Evolutionary conservation across 2,329 filamentous ascomycete genomes (phyloP).

Genomic region (Pseudocercospora ulei): DNA sequence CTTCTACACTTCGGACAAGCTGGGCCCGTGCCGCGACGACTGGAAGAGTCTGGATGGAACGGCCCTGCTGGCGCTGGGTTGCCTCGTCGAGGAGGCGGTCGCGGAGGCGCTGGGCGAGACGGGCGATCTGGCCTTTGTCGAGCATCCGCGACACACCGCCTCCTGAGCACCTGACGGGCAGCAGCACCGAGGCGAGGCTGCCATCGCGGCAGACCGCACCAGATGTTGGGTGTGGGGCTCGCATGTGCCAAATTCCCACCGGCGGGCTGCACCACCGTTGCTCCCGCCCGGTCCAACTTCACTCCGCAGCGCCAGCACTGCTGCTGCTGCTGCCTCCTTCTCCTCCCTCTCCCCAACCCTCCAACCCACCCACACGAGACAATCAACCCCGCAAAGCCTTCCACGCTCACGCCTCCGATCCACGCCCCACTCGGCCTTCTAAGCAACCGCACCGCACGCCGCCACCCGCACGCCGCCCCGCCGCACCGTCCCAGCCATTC

Average conservation of each 20-base stretch:
- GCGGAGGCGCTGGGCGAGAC: conserved; percentile 52
- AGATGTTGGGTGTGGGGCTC: no score
- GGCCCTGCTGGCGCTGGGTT: conserved; percentile 62
- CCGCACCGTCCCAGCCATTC: no score
- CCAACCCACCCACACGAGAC: no score
- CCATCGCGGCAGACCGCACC: no score
- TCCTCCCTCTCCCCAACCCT: neutral
- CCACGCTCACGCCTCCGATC: neutral
- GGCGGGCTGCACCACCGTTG: conserved; percentile 1
- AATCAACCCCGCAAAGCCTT: no score
- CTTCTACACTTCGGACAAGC: conserved; percentile 47
- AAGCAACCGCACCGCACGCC: no score
- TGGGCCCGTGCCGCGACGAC: conserved; percentile 29
- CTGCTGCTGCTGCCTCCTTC: neutral
- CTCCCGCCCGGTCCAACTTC: conserved; percentile 2
- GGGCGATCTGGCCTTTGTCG: conserved; percentile 63
- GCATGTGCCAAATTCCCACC: no score
- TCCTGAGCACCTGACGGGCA: no score
- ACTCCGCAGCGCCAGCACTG: conserved; percentile 7
- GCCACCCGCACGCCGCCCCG: no score
- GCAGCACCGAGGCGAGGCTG: no score
- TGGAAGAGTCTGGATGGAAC: conserved; percentile 65
- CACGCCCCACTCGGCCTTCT: no score
- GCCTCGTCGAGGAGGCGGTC: conserved; percentile 62
- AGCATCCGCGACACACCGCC: no score